Base-by-base conservation (phyloP, 306 rosid species). In the Vigna unguiculata region DNA sequence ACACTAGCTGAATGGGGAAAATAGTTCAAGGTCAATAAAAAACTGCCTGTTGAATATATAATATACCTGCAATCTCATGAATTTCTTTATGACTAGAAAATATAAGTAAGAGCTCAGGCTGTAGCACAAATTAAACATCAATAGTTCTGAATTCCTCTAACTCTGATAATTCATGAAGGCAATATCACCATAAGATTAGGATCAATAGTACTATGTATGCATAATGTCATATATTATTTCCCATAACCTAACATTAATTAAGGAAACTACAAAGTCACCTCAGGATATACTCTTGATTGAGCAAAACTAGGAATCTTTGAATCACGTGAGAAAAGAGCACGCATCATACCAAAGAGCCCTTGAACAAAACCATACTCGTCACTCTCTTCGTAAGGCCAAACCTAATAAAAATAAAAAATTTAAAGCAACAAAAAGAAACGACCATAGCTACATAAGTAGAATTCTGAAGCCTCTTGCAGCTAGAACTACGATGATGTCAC, bases 301-400 rank as follows among this genome's bases (percentile, higher is more conserved):
- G 81, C 75, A 85, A 82, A 84, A 80, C 77, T 82, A 58, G 82
- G 81, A 83, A 78, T 78, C 84, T 87, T 91, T 5, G 45, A 60
- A 45, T 90, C 94, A 41, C 69, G 83, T 41, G 96, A 89, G 85
- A 89, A 95, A 76, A 95, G 80, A 77, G 83, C 71, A 77, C 55
- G 86, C 96, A 95, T 95, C 92, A 90, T 70, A 61, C 88, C 83
- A 76, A 95, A 95, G 62, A 95, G 93, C 62, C 93, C 96, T 89
- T 92, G 98, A 81, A 95, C 95, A 90, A 92, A 95, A 65, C 97
- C 98, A 78, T 83, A 88, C 78, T 86, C 89, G 34, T 88, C 85
- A 34, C 84, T 86, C 82, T 92, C 91, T 83, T 95, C 98, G 64
- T 92, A 95, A 7, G 98, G 93, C 98, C 98, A 95, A 81, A 95